A percentile compares a stretch with the other conserved stretches of the same genome.
phyloP scores from a whole-genome alignment of 164 flowering plant species.

The Umbilicus rupestris region DNA sequence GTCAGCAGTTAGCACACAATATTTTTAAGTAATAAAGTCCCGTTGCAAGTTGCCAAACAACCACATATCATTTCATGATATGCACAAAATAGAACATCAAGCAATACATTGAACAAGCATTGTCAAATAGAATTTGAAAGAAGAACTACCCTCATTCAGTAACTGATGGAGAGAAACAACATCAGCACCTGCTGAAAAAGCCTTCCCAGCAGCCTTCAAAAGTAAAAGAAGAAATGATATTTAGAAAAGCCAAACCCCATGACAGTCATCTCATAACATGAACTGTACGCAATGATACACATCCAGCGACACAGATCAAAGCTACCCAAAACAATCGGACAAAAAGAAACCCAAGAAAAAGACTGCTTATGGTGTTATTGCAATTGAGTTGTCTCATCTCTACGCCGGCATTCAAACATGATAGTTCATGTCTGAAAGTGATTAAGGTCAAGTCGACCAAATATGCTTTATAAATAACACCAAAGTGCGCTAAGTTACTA shows the following conservation, averaged over 20 bases:
- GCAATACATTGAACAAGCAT: background rate
- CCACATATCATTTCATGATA: background rate
- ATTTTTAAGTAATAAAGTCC: background rate
- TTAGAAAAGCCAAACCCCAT: conserved; percentile 9
- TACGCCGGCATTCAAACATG: too few species aligned
- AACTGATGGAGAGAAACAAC: conserved; percentile 42
- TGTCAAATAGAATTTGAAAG: background rate
- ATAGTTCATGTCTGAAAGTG: too few species aligned
- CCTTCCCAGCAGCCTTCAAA: conserved; percentile 69
- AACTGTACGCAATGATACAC: too few species aligned
- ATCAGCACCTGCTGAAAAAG: conserved; percentile 80
- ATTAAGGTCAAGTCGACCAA: too few species aligned
- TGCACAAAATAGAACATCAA: background rate
- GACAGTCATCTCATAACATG: too few species aligned
- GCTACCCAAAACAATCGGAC: too few species aligned
- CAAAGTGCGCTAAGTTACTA: conserved; percentile 9
- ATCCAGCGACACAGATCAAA: too few species aligned
- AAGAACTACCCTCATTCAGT: conserved; percentile 45
- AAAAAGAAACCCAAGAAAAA: too few species aligned
- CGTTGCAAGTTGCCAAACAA: background rate
- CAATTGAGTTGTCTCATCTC: too few species aligned
- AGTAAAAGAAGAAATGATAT: conserved; percentile 18
- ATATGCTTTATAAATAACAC: background rate
- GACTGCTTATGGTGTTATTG: too few species aligned
- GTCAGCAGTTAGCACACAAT: background rate